Evolutionary conservation across 345 rosid genomes (phyloP).

Genomic region (Microcos paniculata): DNA sequence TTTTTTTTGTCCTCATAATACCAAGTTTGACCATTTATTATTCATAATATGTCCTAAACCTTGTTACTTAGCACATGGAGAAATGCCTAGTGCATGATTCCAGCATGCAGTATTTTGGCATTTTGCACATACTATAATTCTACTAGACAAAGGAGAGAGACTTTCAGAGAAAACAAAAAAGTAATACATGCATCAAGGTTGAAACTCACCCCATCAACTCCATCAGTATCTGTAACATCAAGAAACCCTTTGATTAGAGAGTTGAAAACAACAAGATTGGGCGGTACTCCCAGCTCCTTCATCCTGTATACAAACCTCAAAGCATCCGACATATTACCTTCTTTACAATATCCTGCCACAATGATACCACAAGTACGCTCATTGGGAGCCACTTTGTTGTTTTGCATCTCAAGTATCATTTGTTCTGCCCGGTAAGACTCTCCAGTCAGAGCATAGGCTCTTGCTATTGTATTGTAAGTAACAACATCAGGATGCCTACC

Average conservation of each 20-base stretch:
- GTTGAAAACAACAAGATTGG: constrained; percentile 82
- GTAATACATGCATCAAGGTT: not conserved
- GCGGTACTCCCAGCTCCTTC: constrained; percentile 83
- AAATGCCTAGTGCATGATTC: not conserved
- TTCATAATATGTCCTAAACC: not conserved
- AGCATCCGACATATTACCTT: constrained; percentile 78
- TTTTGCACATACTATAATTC: not conserved
- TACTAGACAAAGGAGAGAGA: not conserved
- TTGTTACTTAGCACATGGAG: not conserved
- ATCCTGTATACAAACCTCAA: constrained; percentile 67
- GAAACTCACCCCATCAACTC: constrained; percentile 75
- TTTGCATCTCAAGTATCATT: constrained; percentile 70
- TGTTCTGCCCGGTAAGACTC: constrained; percentile 70
- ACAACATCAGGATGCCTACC: constrained; percentile 79
- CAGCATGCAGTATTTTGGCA: not conserved
- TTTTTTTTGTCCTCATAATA: not conserved
- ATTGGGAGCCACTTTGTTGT: constrained; percentile 59
- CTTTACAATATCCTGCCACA: constrained; percentile 77
- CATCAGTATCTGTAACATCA: constrained; percentile 50
- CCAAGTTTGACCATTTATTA: not conserved
- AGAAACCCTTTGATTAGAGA: constrained; percentile 85
- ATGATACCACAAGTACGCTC: constrained; percentile 85
- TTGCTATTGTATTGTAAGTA: constrained; percentile 77
- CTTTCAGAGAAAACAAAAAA: not conserved
- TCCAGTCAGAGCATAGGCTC: constrained; percentile 63